A percentile compares a stretch with the other conserved stretches of the same genome.
These are phyloP conservation scores for Penicillium odoratum DNA, from an alignment of 495 filamentous ascomycete species.

Conservation along the genomic window DNA sequence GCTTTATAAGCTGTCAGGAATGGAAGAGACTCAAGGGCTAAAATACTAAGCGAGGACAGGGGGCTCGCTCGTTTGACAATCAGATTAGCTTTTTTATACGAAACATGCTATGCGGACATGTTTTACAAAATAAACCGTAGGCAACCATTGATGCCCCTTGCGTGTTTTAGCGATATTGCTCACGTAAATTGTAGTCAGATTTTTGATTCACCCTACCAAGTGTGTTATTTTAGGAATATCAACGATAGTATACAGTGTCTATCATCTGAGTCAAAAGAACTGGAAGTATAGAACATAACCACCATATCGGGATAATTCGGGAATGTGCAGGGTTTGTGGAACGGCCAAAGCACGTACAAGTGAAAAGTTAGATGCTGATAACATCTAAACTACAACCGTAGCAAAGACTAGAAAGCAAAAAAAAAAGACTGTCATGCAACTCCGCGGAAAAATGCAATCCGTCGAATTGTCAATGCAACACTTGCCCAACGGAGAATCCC, in stretches of 20 bases:
- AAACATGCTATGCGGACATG: not conserved
- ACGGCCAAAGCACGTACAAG: not conserved
- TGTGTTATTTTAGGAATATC: not conserved
- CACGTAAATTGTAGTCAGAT: slow-evolving; percentile 7
- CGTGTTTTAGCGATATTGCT: slow-evolving; percentile 3
- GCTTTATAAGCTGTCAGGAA: not conserved
- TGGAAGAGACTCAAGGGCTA: not conserved
- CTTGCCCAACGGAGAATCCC: slow-evolving; percentile 16
- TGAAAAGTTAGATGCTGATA: slow-evolving; percentile 1
- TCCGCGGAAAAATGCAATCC: not conserved
- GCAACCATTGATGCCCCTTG: slow-evolving; percentile 9
- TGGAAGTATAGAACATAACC: slow-evolving; percentile 2
- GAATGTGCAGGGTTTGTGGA: slow-evolving; percentile 1
- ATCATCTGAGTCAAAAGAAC: not conserved
- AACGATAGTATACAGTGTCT: not conserved
- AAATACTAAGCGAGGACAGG: not conserved
- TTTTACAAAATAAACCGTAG: slow-evolving; percentile 1
- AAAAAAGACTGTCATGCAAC: slow-evolving; percentile 1
- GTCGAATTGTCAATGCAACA: not conserved
- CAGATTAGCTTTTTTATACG: not conserved
- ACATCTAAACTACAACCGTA: slow-evolving; percentile 1
- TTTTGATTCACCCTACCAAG: not conserved
- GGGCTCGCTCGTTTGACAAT: not conserved
- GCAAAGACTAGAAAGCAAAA: not conserved
- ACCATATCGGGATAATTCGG: slow-evolving; percentile 6